Percentiles rank a stretch among this genome's conserved stretches.
These are phyloP conservation scores for Nicotiana rustica DNA, from an alignment of 305 asterid species.

Conservation along the genomic window DNA sequence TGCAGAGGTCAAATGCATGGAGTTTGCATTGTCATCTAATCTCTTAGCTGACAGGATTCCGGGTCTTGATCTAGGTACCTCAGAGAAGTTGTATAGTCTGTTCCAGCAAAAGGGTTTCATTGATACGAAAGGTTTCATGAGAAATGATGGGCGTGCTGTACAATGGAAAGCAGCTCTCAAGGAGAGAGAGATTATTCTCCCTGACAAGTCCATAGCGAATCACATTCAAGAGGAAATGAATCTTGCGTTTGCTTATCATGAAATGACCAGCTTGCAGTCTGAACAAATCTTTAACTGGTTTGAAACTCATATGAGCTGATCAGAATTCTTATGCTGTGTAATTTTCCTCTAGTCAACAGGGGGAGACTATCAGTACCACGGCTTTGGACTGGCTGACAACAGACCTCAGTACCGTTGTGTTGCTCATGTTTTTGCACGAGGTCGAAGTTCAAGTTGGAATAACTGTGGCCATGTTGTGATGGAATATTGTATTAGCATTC, in stretches of 20 bases:
- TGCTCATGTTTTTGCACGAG: neutral
- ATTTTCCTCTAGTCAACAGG: slow-evolving; percentile 32
- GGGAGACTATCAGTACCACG: neutral
- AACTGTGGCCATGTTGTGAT: neutral
- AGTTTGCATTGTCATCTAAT: slow-evolving; percentile 70
- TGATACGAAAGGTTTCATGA: slow-evolving; percentile 81
- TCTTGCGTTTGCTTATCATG: slow-evolving; percentile 94
- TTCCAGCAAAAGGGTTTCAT: slow-evolving; percentile 71
- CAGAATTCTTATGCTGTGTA: slow-evolving; percentile 24
- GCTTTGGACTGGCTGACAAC: slow-evolving; percentile 30
- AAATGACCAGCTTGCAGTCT: slow-evolving; percentile 93
- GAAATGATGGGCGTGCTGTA: slow-evolving; percentile 79
- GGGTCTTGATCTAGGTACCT: slow-evolving; percentile 58
- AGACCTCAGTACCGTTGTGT: slow-evolving; percentile 5
- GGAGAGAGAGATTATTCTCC: slow-evolving; percentile 63
- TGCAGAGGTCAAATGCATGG: slow-evolving; percentile 75
- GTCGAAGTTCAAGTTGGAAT: slow-evolving; percentile 10
- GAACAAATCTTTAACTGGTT: slow-evolving; percentile 82
- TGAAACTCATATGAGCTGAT: slow-evolving; percentile 71
- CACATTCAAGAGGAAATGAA: slow-evolving; percentile 97
- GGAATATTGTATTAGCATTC: neutral
- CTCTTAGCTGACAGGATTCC: slow-evolving; percentile 73
- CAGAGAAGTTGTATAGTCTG: slow-evolving; percentile 56
- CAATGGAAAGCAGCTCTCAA: slow-evolving; percentile 73
- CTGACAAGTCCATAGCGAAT: slow-evolving; percentile 60